A percentile compares a stretch with the other conserved stretches of the same genome.
These are phyloP conservation scores for Cytospora schulzeri DNA, from an alignment of 2,329 filamentous ascomycete species.

Conservation along the genomic window DNA sequence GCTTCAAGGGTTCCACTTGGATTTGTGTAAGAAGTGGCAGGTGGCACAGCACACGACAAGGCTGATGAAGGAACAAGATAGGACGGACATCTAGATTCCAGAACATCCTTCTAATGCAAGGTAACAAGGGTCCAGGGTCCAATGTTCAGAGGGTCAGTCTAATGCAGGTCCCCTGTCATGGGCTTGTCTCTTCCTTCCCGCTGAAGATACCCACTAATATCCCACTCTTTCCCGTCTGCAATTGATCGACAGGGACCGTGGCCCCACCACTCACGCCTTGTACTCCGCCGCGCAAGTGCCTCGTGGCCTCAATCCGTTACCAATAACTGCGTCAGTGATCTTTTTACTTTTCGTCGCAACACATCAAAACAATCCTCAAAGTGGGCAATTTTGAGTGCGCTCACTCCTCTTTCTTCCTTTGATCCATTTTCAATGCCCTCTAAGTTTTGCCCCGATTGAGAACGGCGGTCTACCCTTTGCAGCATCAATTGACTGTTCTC, in stretches of 20 bases:
- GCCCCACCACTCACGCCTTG: neutral
- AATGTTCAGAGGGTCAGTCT: neutral
- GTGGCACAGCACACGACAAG: neutral
- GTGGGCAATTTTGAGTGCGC: neutral
- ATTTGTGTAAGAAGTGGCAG: neutral
- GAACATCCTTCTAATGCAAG: neutral
- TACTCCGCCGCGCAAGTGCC: slow-evolving; percentile 14
- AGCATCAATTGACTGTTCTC: slow-evolving; percentile 1
- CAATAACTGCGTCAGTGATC: neutral
- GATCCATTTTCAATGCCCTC: slow-evolving; percentile 4
- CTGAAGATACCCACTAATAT: neutral
- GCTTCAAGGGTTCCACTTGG: too few relatives aligned
- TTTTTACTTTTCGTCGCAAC: slow-evolving; percentile 5
- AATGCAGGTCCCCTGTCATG: neutral
- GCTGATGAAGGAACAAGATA: neutral
- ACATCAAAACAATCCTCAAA: neutral
- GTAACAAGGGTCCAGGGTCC: neutral
- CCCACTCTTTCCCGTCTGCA: neutral
- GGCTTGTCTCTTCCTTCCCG: neutral
- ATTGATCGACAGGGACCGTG: neutral
- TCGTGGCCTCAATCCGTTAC: slow-evolving; percentile 19
- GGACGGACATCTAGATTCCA: neutral
- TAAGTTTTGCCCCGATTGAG: slow-evolving; percentile 13
- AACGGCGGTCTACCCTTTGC: neutral
- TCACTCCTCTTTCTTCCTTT: neutral